Evolutionary conservation across 2,329 filamentous ascomycete genomes (phyloP).

Genomic region (Colletotrichum sp.): DNA sequence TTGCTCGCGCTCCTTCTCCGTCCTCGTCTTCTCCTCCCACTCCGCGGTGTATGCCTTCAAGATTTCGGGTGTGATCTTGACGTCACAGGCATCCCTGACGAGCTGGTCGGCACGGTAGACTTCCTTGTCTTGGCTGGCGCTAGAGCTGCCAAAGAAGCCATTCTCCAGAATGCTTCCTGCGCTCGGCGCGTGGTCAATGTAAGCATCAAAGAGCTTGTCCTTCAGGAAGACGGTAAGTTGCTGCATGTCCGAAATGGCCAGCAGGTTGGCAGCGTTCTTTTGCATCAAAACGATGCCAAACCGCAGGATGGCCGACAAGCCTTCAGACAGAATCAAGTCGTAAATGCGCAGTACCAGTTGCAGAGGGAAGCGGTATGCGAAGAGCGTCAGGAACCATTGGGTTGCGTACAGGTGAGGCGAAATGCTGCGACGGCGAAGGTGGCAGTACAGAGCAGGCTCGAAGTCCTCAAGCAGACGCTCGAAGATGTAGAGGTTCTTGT

Average conservation of each 20-base stretch:
- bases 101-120: conserved; percentile 94
- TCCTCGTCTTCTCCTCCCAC: conserved; percentile 90
- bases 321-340: conserved; percentile 92
- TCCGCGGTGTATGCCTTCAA: conserved; percentile 82
- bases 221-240: conserved; percentile 89
- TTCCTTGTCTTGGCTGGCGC: conserved; percentile 89
- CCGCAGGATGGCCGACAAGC: conserved; percentile 89
- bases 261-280: conserved; percentile 80
- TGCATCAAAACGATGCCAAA: conserved; percentile 97
- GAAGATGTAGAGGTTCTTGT: conserved; percentile 93
- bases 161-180: conserved; percentile 94
- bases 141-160: conserved; percentile 95
- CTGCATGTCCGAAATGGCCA: conserved; percentile 90
- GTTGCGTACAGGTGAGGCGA: conserved; percentile 94
- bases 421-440: conserved; percentile 86
- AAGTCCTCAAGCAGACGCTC: conserved; percentile 92
- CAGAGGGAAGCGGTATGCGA: conserved; percentile 95
- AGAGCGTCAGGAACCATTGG: conserved; percentile 99
- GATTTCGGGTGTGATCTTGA: conserved; percentile 83
- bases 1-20: conserved; percentile 80
- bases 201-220: conserved; percentile 93
- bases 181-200: conserved; percentile 93
- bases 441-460: conserved; percentile 93
- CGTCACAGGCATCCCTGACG: conserved; percentile 88
- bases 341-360: conserved; percentile 97